Evolutionary conservation across 257 asterid genomes (phyloP).

Genomic region (Mentha longifolia): DNA sequence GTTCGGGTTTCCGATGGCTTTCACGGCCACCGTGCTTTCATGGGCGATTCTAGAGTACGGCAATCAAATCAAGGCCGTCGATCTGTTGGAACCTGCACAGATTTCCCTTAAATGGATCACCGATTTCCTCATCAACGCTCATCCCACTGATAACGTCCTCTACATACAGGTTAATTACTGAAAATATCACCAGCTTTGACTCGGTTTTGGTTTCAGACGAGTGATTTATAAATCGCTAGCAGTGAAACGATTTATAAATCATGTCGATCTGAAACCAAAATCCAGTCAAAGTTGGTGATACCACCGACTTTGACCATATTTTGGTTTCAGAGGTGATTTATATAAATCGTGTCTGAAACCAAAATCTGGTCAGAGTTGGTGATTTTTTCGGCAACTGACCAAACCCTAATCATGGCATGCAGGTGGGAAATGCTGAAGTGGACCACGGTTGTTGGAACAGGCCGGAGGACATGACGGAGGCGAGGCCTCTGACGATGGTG

Average conservation of each 20-base stretch:
- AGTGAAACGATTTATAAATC: no score
- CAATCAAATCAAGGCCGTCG: constrained; percentile 57
- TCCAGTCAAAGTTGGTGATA: no score
- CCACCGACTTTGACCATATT: no score
- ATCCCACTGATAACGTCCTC: constrained; percentile 67
- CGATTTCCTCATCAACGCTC: constrained; percentile 78
- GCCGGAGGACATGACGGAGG: constrained; percentile 80
- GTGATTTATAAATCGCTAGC: no score
- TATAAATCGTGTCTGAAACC: no score
- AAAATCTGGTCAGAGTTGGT: no score
- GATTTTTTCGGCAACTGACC: no score
- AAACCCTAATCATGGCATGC: constrained; percentile 11
- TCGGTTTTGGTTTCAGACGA: no score
- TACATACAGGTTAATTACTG: constrained; percentile 65
- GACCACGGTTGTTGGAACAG: constrained; percentile 88
- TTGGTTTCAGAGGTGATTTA: no score
- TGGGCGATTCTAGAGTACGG: constrained; percentile 96
- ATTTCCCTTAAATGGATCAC: constrained; percentile 85
- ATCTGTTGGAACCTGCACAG: constrained; percentile 65
- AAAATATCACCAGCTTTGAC: no score
- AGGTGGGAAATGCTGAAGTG: constrained; percentile 71
- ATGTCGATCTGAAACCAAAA: no score
- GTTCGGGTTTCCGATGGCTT: constrained; percentile 91
- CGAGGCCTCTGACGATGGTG: no score
- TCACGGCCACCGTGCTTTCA: constrained; percentile 82